phyloP scores from a whole-genome alignment of 805 yeast species.

The Nakazawaea molendinolei region DNA sequence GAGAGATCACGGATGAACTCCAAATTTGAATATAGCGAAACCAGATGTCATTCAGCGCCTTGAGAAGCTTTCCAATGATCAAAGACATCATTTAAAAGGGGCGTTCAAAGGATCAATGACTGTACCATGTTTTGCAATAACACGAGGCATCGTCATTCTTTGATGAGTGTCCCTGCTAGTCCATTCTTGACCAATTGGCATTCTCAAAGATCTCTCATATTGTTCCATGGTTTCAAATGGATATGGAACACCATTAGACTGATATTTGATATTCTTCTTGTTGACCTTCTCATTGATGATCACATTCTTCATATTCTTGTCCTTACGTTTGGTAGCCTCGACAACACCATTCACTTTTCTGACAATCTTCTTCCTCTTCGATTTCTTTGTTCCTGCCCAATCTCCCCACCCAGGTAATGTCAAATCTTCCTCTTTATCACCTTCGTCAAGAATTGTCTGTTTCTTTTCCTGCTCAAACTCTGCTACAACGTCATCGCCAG shows the following conservation, averaged over 20 bases:
- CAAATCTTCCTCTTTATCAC: constrained; percentile 77
- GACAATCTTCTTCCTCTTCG: constrained; percentile 52
- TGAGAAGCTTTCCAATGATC: not conserved
- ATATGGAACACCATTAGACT: constrained; percentile 86
- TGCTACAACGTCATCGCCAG: constrained; percentile 88
- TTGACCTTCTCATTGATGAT: constrained; percentile 84
- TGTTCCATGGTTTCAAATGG: constrained; percentile 92
- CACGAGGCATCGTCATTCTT: constrained; percentile 81
- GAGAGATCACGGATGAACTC: not conserved
- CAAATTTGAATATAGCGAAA: not conserved
- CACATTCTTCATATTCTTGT: constrained; percentile 69
- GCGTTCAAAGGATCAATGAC: constrained; percentile 89
- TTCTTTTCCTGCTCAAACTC: constrained; percentile 78
- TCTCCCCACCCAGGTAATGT: constrained; percentile 98
- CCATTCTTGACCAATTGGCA: constrained; percentile 99
- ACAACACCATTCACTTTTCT: constrained; percentile 75
- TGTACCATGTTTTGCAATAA: constrained; percentile 78
- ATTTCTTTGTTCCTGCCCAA: constrained; percentile 72
- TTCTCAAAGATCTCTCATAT: constrained; percentile 85
- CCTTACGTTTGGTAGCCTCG: constrained; percentile 65
- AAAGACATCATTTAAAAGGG: constrained; percentile 49
- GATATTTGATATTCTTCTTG: constrained; percentile 81
- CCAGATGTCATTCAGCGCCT: not conserved
- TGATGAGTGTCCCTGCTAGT: constrained; percentile 82
- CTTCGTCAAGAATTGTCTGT: constrained; percentile 65